Base-by-base conservation (phyloP, 1,284 basidiomycete species). In the Heterobasidion parviporum region DNA sequence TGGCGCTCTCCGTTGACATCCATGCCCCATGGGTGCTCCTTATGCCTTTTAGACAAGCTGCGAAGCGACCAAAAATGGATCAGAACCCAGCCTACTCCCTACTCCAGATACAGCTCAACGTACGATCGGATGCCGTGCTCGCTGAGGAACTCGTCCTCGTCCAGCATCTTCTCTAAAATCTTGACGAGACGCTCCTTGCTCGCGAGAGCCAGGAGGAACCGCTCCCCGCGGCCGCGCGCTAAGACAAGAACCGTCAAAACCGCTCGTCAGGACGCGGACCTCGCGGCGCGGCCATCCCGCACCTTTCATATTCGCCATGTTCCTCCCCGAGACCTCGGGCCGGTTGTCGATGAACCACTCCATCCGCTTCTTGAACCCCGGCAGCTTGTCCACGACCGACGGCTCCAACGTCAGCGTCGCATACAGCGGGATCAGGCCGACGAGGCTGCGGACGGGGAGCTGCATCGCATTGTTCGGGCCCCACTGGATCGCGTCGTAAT, bases 341-440 rank as follows among this genome's bases (percentile, higher is more conserved):
- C 95, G 76, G 72, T 98, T 92, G 66, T 97, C 86, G 57, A 98
- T 83, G 75, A 98, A 99, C 96, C 96, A 98, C 63, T 99, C 92
- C 83, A 99, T 85, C 50, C 96, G 84, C 73, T 98, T 98, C 76
- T 92, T 98, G 79, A 99, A 99, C 6, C 94, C 94, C 10, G 94
- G 94, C 77, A 98, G 91, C 36, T 89, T 82, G 67, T 93, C 93
- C 64, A 98, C 81, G 14, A 87, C 83, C 8, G 83, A 75, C 1
- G 96, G 95, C 69, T 99, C 96, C 44, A 99, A 79, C 1, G 96
- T 94, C 45, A 98, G 76, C 0, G 94, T 98, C 2, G 90, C 95
- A 70, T 96, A 98, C 20, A 98, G 80, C 6, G 96, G 96, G 61
- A 98, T 98, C 56, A 99, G 79, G 26, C 96, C 95, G 59, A 98